Percentiles rank a stretch among this genome's conserved stretches.
phyloP scores from a whole-genome alignment of 2,329 filamentous ascomycete genomes.

The Xylariaceae sp. region DNA sequence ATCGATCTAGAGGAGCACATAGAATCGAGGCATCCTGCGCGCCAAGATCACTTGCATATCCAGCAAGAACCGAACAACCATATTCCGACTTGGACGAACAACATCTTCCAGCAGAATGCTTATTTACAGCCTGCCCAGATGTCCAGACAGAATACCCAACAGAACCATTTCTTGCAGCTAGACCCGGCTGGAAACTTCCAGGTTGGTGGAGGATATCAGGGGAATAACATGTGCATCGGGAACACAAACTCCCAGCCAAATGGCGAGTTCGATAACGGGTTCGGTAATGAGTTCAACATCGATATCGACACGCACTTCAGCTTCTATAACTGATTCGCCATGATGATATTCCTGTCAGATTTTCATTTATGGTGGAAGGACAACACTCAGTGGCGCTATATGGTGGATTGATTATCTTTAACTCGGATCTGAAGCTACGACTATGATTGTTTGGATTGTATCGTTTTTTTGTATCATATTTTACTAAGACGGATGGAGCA shows the following conservation, averaged over 20 bases:
- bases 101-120: not conserved
- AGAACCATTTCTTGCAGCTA: not conserved
- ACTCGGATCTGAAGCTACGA: no score
- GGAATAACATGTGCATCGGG: not conserved
- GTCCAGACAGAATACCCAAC: not conserved
- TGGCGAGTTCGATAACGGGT: no score
- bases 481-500: no score
- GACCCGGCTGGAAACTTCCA: not conserved
- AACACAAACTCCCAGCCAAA: not conserved
- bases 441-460: no score
- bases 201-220: not conserved
- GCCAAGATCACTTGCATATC: not conserved
- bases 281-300: no score
- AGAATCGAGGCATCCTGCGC: not conserved
- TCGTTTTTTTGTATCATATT: no score
- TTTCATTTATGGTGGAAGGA: no score
- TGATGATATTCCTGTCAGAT: no score
- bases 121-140: not conserved
- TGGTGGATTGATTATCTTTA: no score
- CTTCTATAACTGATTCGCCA: not conserved
- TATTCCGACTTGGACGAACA: not conserved
- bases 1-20: constrained; percentile 20
- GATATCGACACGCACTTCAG: not conserved
- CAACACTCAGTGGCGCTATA: no score
- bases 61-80: not conserved